Percentiles rank a stretch among this genome's conserved stretches.
Evolutionary conservation across 2,329 filamentous ascomycete genomes (phyloP).

Genomic region (Penicillium paneum): DNA sequence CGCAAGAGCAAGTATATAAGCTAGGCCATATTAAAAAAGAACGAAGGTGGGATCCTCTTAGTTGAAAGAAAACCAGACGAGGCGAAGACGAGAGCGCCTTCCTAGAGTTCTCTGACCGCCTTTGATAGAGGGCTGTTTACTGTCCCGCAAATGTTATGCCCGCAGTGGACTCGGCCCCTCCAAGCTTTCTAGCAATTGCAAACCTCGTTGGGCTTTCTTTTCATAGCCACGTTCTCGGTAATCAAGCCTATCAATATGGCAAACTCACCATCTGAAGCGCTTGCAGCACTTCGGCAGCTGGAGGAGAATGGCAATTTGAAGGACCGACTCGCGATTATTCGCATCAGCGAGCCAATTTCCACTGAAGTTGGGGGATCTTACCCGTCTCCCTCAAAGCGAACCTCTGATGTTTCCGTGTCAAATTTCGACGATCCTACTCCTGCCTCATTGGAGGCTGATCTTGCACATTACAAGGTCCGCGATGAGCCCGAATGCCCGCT

Average conservation of each 20-base stretch:
- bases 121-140: conserved; percentile 12
- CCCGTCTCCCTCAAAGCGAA: conserved; percentile 50
- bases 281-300: conserved; percentile 48
- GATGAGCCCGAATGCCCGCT: neutral
- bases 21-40: neutral
- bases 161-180: neutral
- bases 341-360: conserved; percentile 71
- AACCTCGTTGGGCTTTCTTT: neutral
- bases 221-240: neutral
- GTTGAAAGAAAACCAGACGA: neutral
- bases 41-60: neutral
- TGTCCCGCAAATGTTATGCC: neutral
- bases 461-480: conserved; percentile 74
- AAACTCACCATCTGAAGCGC: conserved; percentile 23
- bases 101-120: conserved; percentile 9
- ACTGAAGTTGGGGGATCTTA: conserved; percentile 35
- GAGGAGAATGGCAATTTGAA: conserved; percentile 49
- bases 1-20: neutral
- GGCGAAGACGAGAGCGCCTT: conserved; percentile 7
- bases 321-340: conserved; percentile 64
- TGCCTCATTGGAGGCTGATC: conserved; percentile 73
- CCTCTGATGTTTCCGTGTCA: conserved; percentile 73
- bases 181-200: neutral
- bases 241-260: conserved; percentile 11
- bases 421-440: conserved; percentile 67